Base-by-base conservation (phyloP, 2,329 filamentous ascomycete species). In the Phyllosticta citrichinensis region DNA sequence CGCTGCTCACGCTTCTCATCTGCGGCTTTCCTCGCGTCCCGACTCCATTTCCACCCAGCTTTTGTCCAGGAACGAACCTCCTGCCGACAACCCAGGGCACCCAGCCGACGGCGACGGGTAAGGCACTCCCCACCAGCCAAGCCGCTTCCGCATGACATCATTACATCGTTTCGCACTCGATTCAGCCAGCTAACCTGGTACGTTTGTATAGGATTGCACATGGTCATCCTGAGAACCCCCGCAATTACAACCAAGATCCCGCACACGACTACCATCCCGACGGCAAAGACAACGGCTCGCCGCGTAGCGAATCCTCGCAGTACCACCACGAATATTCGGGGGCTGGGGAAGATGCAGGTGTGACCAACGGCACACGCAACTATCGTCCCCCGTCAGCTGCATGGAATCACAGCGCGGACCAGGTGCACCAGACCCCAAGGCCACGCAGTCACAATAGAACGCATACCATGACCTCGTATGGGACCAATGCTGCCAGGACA, bases 391-490 rank as follows among this genome's bases (percentile, higher is more conserved):
- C 66, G 55, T 67, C 64, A 63, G 62, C 68, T 63, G 67, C 68
- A 57, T 69, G 68, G 60, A 55, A 55, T 56, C n/a, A 40, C 54
- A 22, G 22, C 22, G 22, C 22, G 22, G 50, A 62, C 40, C 40
- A n/a, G 40, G 40, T 5, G 40, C 40, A 55, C 68, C 50, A 69
- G 66, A 62, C 62, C 62, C 27, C 61, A 64, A 55, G 63, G 62
- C 60, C 60, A 67, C 66, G 60, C 64, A 61, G 55, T 30, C 65
- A 57, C 70, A 71, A 66, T 22, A 68, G 71, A 20, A 73, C 72
- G 24, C 73, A 70, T 61, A 75, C 73, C 59, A 72, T 74, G 70
- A 66, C 73, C 52, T 60, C 69, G 58, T 71, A 74, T 63, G 64
- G 64, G 33, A 65, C 67, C 63, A 66, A 70, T 51, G 40, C 40